Evolutionary conservation across 208 protist species (phyloP).

Genomic region (Trypanosoma avium): DNA sequence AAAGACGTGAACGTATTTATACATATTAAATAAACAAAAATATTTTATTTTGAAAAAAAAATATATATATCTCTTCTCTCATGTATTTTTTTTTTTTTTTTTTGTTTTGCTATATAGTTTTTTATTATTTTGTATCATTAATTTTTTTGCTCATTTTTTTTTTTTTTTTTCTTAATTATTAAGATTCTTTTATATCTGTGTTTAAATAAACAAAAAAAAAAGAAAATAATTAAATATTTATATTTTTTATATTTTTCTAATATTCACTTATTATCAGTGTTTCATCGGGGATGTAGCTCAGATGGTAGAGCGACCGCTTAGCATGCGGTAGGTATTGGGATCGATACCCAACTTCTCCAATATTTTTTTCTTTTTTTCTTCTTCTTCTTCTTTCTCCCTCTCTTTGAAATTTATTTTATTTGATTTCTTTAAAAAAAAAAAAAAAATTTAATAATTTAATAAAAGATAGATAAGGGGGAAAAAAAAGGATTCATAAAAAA

Average conservation of each 20-base stretch:
- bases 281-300: slow-evolving; percentile 73
- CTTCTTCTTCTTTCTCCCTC: not conserved
- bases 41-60: not conserved
- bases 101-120: no score
- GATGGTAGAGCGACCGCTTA: slow-evolving; percentile 94
- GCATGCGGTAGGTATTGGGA: slow-evolving; percentile 93
- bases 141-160: slow-evolving; percentile 8
- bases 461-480: not conserved
- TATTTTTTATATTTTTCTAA: slow-evolving; percentile 21
- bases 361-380: not conserved
- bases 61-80: not conserved
- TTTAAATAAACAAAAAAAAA: no score
- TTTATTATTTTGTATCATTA: slow-evolving; percentile 23
- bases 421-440: no score
- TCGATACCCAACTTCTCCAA: slow-evolving; percentile 93
- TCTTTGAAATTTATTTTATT: no score
- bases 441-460: no score
- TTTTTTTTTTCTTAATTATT: slow-evolving; percentile 17
- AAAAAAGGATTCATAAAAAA: not conserved
- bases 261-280: slow-evolving; percentile 16
- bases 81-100: not conserved
- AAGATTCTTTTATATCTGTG: not conserved
- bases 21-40: not conserved
- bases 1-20: no score
- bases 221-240: no score